These are phyloP conservation scores for Vigna trinervia DNA, from an alignment of 306 rosid genomes.

Conservation along the genomic window DNA sequence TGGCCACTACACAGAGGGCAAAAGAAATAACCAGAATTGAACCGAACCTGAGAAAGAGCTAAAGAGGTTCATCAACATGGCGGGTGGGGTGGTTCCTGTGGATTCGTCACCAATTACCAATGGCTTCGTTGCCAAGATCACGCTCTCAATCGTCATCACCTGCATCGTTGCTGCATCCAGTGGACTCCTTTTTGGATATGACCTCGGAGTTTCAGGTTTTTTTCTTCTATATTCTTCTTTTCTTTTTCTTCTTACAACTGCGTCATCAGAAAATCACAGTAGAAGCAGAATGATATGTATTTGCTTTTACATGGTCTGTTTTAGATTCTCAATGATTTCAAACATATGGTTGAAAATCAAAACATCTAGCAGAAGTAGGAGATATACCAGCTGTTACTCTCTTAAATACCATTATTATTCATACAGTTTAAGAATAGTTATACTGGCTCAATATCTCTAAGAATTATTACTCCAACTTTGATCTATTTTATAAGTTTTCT, in stretches of 20 bases:
- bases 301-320: background rate
- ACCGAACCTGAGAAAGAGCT: background rate
- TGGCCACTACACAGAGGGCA: background rate
- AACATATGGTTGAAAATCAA: background rate
- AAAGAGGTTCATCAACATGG: slow-evolving; percentile 51
- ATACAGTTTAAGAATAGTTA: background rate
- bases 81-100: slow-evolving; percentile 56
- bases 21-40: background rate
- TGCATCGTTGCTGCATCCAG: slow-evolving; percentile 78
- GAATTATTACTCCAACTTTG: background rate
- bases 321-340: background rate
- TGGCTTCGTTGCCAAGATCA: slow-evolving; percentile 52
- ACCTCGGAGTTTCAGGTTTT: slow-evolving; percentile 73
- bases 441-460: background rate
- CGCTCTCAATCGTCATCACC: slow-evolving; percentile 59
- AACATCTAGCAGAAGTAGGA: background rate
- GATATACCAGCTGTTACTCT: background rate
- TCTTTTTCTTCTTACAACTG: too few species aligned
- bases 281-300: background rate
- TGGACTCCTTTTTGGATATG: slow-evolving; percentile 79
- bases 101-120: slow-evolving; percentile 36
- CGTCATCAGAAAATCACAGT: background rate
- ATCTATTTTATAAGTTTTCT: too few species aligned
- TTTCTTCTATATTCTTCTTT: background rate
- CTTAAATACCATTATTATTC: background rate